phyloP scores from a whole-genome alignment of 495 filamentous ascomycete species.

The Bathelium albidoporum region DNA sequence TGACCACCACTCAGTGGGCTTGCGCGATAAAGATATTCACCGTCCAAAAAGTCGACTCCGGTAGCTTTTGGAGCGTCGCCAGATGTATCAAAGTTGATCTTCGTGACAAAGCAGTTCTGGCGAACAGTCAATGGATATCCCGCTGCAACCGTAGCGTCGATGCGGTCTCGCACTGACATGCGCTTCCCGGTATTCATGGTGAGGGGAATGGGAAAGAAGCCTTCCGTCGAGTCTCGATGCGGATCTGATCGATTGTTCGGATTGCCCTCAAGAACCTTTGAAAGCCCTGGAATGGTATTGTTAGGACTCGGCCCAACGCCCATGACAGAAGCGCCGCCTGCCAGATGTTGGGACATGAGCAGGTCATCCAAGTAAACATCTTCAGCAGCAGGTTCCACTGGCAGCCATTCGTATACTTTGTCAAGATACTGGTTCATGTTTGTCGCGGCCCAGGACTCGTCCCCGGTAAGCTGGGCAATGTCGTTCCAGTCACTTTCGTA shows the following conservation, averaged over 20 bases:
- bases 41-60: slow-evolving; percentile 54
- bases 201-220: slow-evolving; percentile 45
- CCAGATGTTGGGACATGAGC: slow-evolving; percentile 35
- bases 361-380: slow-evolving; percentile 41
- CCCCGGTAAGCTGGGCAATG: slow-evolving; percentile 40
- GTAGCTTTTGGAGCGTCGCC: slow-evolving; percentile 40
- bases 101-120: slow-evolving; percentile 51
- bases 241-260: slow-evolving; percentile 37
- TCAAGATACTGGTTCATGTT: slow-evolving; percentile 43
- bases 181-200: slow-evolving; percentile 36
- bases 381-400: slow-evolving; percentile 27
- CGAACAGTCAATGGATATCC: slow-evolving; percentile 52
- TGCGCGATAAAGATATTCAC: slow-evolving; percentile 49
- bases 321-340: slow-evolving; percentile 39
- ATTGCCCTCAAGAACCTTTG: slow-evolving; percentile 45
- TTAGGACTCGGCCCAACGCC: slow-evolving; percentile 38
- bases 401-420: slow-evolving; percentile 21
- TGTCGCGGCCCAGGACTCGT: slow-evolving; percentile 35
- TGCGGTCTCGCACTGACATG: slow-evolving; percentile 43
- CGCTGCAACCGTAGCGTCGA: slow-evolving; percentile 41
- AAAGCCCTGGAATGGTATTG: slow-evolving; percentile 35
- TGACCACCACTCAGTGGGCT: slow-evolving; percentile 30
- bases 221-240: slow-evolving; percentile 32
- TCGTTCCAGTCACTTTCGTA: slow-evolving; percentile 35
- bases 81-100: slow-evolving; percentile 43